Base-by-base conservation (phyloP, 495 filamentous ascomycete genomes). In the Xylaria telfairii region DNA sequence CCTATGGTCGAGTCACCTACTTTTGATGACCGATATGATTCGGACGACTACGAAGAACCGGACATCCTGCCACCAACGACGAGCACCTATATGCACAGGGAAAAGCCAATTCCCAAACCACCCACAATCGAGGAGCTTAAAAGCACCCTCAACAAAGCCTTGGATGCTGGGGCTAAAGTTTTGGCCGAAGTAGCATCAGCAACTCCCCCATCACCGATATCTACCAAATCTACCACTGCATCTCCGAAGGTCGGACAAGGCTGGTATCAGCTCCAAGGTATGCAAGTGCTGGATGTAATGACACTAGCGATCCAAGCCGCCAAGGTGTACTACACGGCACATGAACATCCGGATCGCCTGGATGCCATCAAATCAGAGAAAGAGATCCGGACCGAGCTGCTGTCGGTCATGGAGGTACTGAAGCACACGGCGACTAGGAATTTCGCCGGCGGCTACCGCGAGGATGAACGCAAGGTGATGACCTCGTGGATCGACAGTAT, bases 21-120 rank as follows among this genome's bases (percentile, higher is more conserved):
- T 37, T 88, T 89, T 24, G 85, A 88, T 57, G 81, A 87, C n/a
- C 87, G 84, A 60, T 87, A 82, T 70, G 89, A 83, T 71, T 87
- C 87, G 0, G 84, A 86, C 70, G 86, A 90, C 42, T 87, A 87
- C 44, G 84, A 89, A 1, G 88, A 90, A 71, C 81, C 85, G 21
- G 89, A 91, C 21, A 95, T 99, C 91, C 89, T 97, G 17, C 96
- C 96, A 6, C 96, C 96, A 4, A 99, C 96, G 0, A 94, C 94
- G 10, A 97, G 94, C 83, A 98, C 96, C 9, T 99, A 98, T 80
- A 96, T 91, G 72, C 90, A 94, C 73, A 92, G 92, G 73, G 91
- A 92, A 41, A 95, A 94, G 71, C 90, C 91, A 61, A 86, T 97
- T 41, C 90, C 92, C n/a, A 95, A 92, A 4, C 93, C 95, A 24